phyloP scores from a whole-genome alignment of 192 early-diverging fungal genomes.

The Pilaira anomala region DNA sequence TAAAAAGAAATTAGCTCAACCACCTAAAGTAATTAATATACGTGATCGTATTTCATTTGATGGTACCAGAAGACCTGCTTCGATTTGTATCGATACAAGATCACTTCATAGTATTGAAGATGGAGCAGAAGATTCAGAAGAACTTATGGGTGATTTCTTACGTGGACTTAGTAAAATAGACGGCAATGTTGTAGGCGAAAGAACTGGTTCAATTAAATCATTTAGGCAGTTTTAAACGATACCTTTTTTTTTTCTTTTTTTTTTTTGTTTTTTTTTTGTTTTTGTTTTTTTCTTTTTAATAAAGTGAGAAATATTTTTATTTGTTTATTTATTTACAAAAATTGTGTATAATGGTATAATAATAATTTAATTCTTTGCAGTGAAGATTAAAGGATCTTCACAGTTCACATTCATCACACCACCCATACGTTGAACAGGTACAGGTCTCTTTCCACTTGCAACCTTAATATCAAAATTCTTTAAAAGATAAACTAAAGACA shows the following conservation, averaged over 20 bases:
- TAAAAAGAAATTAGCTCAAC: neutral
- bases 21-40: conserved; percentile 14
- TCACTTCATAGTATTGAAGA: conserved; percentile 9
- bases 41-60: conserved; percentile 8
- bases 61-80: conserved; percentile 14
- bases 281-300: too few species aligned
- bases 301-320: too few species aligned
- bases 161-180: conserved; percentile 27
- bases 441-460: conserved; percentile 7
- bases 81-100: conserved; percentile 18
- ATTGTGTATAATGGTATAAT: too few species aligned
- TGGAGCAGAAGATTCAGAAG: conserved; percentile 7
- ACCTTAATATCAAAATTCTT: conserved; percentile 16
- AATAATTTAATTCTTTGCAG: neutral
- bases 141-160: conserved; percentile 38
- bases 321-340: too few species aligned
- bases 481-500: conserved; percentile 12
- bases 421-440: conserved; percentile 5
- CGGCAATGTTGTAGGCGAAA: conserved; percentile 33
- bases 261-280: too few species aligned
- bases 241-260: too few species aligned
- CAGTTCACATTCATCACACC: conserved; percentile 15
- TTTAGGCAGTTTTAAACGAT: too few species aligned
- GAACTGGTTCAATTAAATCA: too few species aligned
- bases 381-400: conserved; percentile 15